A percentile compares a stretch with the other conserved stretches of the same genome.
Evolutionary conservation across 495 filamentous ascomycete genomes (phyloP).

Genomic region (Amniculicola lignicola): DNA sequence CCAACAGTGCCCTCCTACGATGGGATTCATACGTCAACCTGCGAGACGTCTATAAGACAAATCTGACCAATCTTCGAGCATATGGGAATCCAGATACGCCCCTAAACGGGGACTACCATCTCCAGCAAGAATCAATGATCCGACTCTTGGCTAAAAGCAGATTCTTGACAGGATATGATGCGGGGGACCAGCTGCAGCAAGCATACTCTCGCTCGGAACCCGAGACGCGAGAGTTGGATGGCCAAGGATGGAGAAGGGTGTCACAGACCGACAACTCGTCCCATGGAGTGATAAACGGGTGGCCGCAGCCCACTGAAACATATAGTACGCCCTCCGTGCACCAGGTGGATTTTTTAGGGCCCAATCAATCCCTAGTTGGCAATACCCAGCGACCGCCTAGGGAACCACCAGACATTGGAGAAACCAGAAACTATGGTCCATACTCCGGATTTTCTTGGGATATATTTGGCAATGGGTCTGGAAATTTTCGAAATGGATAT

Average conservation of each 20-base stretch:
- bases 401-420: neutral
- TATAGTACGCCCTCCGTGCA: neutral
- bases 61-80: slow-evolving; percentile 8
- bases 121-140: slow-evolving; percentile 28
- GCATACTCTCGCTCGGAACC: too few species aligned
- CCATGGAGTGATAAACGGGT: too few species aligned
- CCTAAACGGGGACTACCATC: neutral
- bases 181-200: slow-evolving; percentile 12
- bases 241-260: too few species aligned
- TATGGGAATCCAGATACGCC: slow-evolving; percentile 28
- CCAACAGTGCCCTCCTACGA: slow-evolving; percentile 8
- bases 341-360: slow-evolving; percentile 12
- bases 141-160: slow-evolving; percentile 19
- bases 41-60: slow-evolving; percentile 23
- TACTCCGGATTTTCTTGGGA: too few species aligned
- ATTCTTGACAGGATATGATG: slow-evolving; percentile 21
- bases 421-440: neutral
- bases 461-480: too few species aligned
- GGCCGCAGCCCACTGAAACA: too few species aligned
- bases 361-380: neutral
- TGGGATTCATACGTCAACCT: slow-evolving; percentile 34
- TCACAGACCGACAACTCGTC: too few species aligned
- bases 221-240: too few species aligned
- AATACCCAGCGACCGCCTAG: neutral
- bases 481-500: too few species aligned